Conservation (phyloP, 768 basidiomycete species). For the Omphalotus guepiniiformis region DNA sequence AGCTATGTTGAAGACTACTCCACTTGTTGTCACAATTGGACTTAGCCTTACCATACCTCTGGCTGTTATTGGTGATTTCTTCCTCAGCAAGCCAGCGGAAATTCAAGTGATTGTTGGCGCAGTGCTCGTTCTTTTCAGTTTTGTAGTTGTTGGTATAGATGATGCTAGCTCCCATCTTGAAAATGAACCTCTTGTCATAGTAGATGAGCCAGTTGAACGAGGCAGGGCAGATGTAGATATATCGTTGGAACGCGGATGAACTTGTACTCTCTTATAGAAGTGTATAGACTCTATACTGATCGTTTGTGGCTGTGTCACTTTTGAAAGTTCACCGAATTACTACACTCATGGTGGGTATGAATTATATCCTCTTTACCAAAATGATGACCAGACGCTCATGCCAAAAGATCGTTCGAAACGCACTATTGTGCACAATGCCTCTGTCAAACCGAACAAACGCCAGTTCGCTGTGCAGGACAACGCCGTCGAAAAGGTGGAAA, state of each 20-base stretch:
- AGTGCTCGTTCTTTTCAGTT: constrained; percentile 67
- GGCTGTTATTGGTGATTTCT: constrained; percentile 78
- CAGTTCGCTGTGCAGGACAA: constrained; percentile 47
- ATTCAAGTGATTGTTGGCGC: constrained; percentile 71
- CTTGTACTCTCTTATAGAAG: no score
- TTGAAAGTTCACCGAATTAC: neutral
- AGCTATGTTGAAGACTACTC: constrained; percentile 96
- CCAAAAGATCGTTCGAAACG: constrained; percentile 42
- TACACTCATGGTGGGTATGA: no score
- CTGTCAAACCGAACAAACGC: constrained; percentile 45
- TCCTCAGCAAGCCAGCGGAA: constrained; percentile 54
- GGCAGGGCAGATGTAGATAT: no score
- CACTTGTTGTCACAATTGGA: constrained; percentile 88
- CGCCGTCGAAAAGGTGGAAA: constrained; percentile 42
- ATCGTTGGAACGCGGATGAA: no score
- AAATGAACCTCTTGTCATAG: no score
- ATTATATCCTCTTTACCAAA: no score
- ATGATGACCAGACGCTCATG: no score
- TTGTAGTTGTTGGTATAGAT: constrained; percentile 67
- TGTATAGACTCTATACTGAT: no score
- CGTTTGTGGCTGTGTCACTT: neutral
- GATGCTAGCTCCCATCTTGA: no score
- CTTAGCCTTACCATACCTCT: constrained; percentile 91
- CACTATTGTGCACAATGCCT: constrained; percentile 43
- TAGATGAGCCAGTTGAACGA: no score